Evolutionary conservation across 805 yeast species (phyloP).

Genomic region (Ogataea paraovalis): DNA sequence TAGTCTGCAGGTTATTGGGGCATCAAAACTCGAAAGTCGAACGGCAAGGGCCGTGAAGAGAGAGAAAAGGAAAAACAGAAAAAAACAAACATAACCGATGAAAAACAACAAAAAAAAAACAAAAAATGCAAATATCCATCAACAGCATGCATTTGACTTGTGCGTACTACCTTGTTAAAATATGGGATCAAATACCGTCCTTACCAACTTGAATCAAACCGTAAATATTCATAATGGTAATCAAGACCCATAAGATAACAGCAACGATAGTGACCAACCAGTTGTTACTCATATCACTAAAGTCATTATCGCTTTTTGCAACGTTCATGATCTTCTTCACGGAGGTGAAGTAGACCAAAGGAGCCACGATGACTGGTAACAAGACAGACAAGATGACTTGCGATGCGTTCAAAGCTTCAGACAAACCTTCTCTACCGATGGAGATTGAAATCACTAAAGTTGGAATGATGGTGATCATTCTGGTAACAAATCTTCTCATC

Average conservation of each 20-base stretch:
- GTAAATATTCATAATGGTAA: conserved; percentile 63
- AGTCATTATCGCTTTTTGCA: conserved; percentile 26
- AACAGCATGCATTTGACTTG: no score
- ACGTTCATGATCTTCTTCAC: conserved; percentile 60
- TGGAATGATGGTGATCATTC: conserved; percentile 71
- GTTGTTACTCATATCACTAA: conserved; percentile 52
- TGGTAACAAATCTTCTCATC: conserved; percentile 70
- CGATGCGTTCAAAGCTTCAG: conserved; percentile 69
- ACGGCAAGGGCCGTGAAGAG: no score
- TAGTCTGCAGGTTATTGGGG: no score
- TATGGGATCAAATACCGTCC: no score
- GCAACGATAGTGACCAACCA: conserved; percentile 54
- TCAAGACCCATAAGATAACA: conserved; percentile 59
- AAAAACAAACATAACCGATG: no score
- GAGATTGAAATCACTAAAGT: conserved; percentile 61
- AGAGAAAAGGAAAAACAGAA: no score
- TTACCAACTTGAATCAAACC: conserved; percentile 40
- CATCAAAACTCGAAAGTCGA: no score
- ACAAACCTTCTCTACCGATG: conserved; percentile 65
- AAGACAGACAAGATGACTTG: conserved; percentile 77
- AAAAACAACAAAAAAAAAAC: no score
- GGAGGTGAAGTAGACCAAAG: conserved; percentile 74
- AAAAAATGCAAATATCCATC: no score
- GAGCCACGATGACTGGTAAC: conserved; percentile 76
- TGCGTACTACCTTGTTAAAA: no score